Conservation (phyloP, 768 basidiomycete species). For the Cyathus striatus region DNA sequence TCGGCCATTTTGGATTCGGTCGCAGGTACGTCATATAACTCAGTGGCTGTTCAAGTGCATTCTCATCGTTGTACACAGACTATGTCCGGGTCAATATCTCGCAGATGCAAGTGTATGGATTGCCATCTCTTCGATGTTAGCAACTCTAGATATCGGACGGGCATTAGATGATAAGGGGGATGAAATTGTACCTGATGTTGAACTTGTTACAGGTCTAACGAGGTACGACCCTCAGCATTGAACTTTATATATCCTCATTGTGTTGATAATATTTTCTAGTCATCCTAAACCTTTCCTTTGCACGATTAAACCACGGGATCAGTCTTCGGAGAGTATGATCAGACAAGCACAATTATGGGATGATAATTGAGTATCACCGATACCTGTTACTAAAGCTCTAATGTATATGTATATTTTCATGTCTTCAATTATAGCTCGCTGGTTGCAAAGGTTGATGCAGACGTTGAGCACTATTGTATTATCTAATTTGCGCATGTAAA, state of each 20-base stretch:
- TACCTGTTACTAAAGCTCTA: too few relatives aligned
- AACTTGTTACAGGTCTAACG: slow-evolving; percentile 25
- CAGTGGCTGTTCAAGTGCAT: background rate
- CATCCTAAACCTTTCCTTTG: slow-evolving; percentile 22
- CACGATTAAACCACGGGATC: slow-evolving; percentile 12
- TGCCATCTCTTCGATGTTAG: slow-evolving; percentile 18
- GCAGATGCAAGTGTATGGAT: slow-evolving; percentile 35
- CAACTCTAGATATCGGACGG: slow-evolving; percentile 19
- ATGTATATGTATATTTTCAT: too few relatives aligned
- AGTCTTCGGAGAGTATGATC: too few relatives aligned
- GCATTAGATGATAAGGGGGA: slow-evolving; percentile 8
- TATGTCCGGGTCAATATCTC: slow-evolving; percentile 37
- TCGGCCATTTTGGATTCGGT: slow-evolving; percentile 21
- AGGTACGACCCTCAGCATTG: slow-evolving; percentile 14
- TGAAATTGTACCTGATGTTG: slow-evolving; percentile 23
- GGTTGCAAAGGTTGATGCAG: too few relatives aligned
- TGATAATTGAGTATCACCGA: too few relatives aligned
- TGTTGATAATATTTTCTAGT: slow-evolving; percentile 6
- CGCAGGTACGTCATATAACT: slow-evolving; percentile 10
- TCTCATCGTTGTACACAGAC: slow-evolving; percentile 4
- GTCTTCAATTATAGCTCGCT: too few relatives aligned
- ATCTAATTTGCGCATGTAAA: too few relatives aligned
- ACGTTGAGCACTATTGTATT: too few relatives aligned
- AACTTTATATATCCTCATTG: background rate
- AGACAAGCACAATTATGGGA: too few relatives aligned